These are phyloP conservation scores for Chytriomyces confervae DNA, from an alignment of 192 early-diverging fungal species.

Conservation along the genomic window DNA sequence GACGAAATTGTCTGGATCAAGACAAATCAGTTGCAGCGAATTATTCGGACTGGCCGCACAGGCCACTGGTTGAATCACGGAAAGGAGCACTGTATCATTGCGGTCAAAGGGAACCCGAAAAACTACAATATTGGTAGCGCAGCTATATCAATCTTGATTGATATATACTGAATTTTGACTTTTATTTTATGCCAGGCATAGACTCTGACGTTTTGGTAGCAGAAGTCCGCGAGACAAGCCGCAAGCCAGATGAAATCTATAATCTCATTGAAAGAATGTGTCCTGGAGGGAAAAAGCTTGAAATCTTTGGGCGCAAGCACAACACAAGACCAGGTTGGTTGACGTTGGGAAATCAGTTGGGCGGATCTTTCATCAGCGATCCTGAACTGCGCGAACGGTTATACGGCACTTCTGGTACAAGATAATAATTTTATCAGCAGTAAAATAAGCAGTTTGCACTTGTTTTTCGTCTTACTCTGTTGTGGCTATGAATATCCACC, in stretches of 20 bases:
- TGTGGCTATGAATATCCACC: no score
- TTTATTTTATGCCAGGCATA: slow-evolving; percentile 36
- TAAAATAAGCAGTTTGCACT: no score
- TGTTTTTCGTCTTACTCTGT: no score
- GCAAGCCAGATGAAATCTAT: slow-evolving; percentile 70
- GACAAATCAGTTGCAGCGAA: slow-evolving; percentile 59
- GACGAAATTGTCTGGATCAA: slow-evolving; percentile 73
- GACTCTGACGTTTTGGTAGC: slow-evolving; percentile 67
- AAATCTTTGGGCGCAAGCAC: slow-evolving; percentile 67
- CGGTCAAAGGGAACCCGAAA: slow-evolving; percentile 55
- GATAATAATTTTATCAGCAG: no score
- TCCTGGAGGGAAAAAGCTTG: slow-evolving; percentile 63
- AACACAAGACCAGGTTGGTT: slow-evolving; percentile 68
- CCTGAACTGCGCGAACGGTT: slow-evolving; percentile 45
- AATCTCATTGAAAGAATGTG: slow-evolving; percentile 62
- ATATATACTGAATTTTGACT: neutral
- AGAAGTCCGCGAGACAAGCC: slow-evolving; percentile 44
- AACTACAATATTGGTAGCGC: slow-evolving; percentile 34
- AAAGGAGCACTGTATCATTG: slow-evolving; percentile 71
- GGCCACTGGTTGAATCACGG: slow-evolving; percentile 73
- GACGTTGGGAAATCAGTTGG: slow-evolving; percentile 70
- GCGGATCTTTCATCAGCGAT: slow-evolving; percentile 59
- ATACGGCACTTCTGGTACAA: no score
- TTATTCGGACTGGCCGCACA: slow-evolving; percentile 66
- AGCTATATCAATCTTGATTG: neutral